Percentiles rank a stretch among this genome's conserved stretches.
These are phyloP conservation scores for Phaeotremella skinneri DNA, from an alignment of 768 basidiomycete species.

Conservation along the genomic window DNA sequence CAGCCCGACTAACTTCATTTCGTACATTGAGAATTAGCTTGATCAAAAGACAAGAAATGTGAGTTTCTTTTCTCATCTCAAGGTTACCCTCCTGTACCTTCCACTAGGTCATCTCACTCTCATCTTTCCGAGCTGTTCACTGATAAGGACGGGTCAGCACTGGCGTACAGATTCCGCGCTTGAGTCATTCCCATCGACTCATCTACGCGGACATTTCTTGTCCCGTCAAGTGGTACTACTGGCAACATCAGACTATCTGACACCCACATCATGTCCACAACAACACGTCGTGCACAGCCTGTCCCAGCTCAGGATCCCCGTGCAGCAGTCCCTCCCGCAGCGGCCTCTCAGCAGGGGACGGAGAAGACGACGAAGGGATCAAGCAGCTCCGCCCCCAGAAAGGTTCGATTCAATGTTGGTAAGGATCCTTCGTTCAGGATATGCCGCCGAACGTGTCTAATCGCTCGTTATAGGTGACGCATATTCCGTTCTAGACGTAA, in stretches of 20 bases:
- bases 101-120: no score
- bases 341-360: constrained; percentile 11
- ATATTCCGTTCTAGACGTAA: constrained; percentile 49
- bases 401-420: constrained; percentile 46
- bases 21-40: no score
- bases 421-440: constrained; percentile 14
- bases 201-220: no score
- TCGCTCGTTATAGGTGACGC: constrained; percentile 29
- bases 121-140: no score
- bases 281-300: not conserved
- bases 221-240: no score
- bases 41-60: no score
- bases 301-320: not conserved
- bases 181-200: no score
- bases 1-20: no score
- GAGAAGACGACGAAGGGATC: constrained; percentile 41
- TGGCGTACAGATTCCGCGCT: no score
- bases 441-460: not conserved
- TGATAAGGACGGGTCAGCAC: no score
- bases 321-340: not conserved
- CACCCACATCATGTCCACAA: not conserved
- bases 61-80: no score
- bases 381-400: constrained; percentile 31
- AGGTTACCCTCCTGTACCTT: no score
- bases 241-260: not conserved